Percentiles rank a stretch among this genome's conserved stretches.
phyloP scores from a whole-genome alignment of 768 basidiomycete genomes.

The Dendrothele bispora region DNA sequence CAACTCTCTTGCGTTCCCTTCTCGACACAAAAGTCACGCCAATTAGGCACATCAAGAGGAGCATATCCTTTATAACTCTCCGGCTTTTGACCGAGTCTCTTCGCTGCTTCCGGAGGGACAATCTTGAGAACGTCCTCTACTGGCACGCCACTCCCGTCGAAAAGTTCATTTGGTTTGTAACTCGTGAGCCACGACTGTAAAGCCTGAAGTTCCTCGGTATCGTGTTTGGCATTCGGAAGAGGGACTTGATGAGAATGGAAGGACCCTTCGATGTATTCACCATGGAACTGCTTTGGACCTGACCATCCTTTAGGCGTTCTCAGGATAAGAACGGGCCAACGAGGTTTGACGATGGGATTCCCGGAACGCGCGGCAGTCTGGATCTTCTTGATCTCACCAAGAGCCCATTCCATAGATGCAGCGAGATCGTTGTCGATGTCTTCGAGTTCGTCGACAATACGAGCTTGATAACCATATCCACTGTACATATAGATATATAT shows the following conservation, averaged over 20 bases:
- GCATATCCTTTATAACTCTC: slow-evolving; percentile 65
- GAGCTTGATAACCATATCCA: slow-evolving; percentile 87
- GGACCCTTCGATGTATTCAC: slow-evolving; percentile 77
- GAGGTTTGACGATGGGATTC: slow-evolving; percentile 80
- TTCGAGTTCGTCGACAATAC: slow-evolving; percentile 69
- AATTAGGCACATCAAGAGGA: slow-evolving; percentile 65
- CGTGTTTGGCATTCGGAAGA: slow-evolving; percentile 67
- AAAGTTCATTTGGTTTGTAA: slow-evolving; percentile 69
- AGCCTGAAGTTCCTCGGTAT: slow-evolving; percentile 56
- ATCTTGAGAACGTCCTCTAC: slow-evolving; percentile 54
- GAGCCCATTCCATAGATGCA: slow-evolving; percentile 80
- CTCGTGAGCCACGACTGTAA: slow-evolving; percentile 75
- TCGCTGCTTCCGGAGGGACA: slow-evolving; percentile 52
- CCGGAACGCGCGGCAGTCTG: slow-evolving; percentile 78
- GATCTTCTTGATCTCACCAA: slow-evolving; percentile 71
- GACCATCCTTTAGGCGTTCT: slow-evolving; percentile 85
- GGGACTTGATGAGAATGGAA: slow-evolving; percentile 91
- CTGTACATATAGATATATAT: slow-evolving; percentile 29
- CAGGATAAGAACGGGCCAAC: slow-evolving; percentile 86
- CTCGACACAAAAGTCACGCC: slow-evolving; percentile 52
- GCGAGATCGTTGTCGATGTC: slow-evolving; percentile 80
- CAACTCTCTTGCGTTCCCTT: slow-evolving; percentile 67
- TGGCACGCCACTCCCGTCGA: slow-evolving; percentile 56
- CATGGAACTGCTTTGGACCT: slow-evolving; percentile 64
- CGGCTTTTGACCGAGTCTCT: slow-evolving; percentile 68